Evolutionary conservation across 371 early-diverging fungal species (phyloP), one percentile per base, ranked within the genome.

Genomic region (Zychaea mexicana): DNA sequence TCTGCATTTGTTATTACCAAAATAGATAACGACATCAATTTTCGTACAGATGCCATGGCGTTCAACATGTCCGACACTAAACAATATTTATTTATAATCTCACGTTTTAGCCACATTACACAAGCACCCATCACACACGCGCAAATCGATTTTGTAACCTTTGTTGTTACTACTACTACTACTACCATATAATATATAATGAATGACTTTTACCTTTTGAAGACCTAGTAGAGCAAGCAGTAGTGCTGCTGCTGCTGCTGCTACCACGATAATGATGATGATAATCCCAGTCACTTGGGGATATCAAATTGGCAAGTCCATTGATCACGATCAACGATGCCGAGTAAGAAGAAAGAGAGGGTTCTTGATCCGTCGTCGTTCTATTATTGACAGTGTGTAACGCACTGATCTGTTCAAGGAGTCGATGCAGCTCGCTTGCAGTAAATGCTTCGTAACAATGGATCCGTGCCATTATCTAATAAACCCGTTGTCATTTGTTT

Each of bases 11-110:
- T 7, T 42, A 17, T 42, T 49, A 49, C 49, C 26, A 49, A 49
- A 49, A 49, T 49, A 49, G 49, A 49, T 49, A 49, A 49, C 22
- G 49, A 49, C n/a, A n/a, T n/a, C n/a, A 49, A 49, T 49, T 49
- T 49, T 49, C 49, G 49, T 49, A 49, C 49, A 49, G 49, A 49
- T 49, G 21, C 5, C 49, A 49, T 49, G 49, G 49, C n/a, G n/a
- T 24, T 22, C 22, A 49, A 49, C 49, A 49, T 49, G 24, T 49
- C 49, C 49, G 49, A 49, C 3, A 49, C 49, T 49, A 22, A 1
- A 24, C 6, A 22, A 33, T 8, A 33, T n/a, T 36, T 36, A 36
- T 36, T 36, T 36, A 9, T 36, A 9, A 36, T 7, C 38, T 15
- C 38, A 36, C 38, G 38, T 36, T 36, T 9, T 36, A n/a, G n/a